Conservation (phyloP, 176 grass and related monocot species). For the Hyparrhenia diplandra region DNA sequence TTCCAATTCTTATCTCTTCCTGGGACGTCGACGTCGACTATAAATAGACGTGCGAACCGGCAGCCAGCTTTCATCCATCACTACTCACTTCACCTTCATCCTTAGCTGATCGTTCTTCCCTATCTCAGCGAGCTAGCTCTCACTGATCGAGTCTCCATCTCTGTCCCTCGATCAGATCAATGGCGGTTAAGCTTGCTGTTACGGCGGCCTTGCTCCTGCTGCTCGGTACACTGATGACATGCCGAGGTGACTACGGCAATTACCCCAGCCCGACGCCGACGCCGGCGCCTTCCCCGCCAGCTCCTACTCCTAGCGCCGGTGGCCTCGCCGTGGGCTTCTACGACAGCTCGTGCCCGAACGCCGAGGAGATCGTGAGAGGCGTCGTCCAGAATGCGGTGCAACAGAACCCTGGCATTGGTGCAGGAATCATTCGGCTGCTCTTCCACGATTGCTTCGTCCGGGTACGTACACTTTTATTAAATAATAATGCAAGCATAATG, state of each 20-base stretch:
- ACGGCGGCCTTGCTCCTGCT: background rate
- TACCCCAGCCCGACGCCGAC: background rate
- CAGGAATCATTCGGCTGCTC: conserved; percentile 28
- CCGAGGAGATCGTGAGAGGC: background rate
- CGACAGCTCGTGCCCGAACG: background rate
- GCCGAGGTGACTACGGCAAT: background rate
- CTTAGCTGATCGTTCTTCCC: background rate
- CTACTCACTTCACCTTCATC: background rate
- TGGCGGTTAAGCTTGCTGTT: background rate
- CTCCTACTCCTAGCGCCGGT: too few species aligned
- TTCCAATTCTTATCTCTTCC: background rate
- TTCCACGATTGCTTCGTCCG: conserved; percentile 53
- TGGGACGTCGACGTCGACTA: background rate
- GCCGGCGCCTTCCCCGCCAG: background rate
- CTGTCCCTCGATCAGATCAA: background rate
- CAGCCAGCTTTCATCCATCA: background rate
- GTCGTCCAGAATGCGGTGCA: background rate
- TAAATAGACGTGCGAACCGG: background rate
- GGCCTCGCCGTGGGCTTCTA: conserved; percentile 23
- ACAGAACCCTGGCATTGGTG: conserved; percentile 16
- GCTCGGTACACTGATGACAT: background rate
- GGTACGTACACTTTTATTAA: background rate
- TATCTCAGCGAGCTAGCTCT: too few species aligned
- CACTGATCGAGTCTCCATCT: too few species aligned
- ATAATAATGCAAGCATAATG: too few species aligned